These are phyloP conservation scores for Teratosphaeria pseudoeucalypti DNA, from an alignment of 2,329 filamentous ascomycete genomes.

Conservation along the genomic window DNA sequence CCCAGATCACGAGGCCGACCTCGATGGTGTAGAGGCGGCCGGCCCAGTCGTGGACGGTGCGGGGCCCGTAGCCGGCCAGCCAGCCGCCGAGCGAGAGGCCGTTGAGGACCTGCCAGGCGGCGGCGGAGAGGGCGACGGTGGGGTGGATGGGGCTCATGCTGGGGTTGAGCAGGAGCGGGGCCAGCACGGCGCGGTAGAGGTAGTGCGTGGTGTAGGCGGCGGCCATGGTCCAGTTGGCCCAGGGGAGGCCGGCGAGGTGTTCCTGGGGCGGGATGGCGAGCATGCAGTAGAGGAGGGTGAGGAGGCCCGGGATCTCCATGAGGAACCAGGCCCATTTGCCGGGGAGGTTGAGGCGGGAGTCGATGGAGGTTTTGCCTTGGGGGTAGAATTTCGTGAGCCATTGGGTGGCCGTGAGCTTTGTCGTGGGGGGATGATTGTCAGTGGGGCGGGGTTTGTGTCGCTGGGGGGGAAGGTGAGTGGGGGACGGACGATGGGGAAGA, in stretches of 20 bases:
- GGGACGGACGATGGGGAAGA: constrained; percentile 37
- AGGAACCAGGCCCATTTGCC: constrained; percentile 77
- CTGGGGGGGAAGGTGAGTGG: constrained; percentile 6
- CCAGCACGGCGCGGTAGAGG: constrained; percentile 74
- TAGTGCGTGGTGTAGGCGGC: constrained; percentile 74
- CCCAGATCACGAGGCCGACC: constrained; percentile 64
- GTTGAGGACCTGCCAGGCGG: constrained; percentile 71
- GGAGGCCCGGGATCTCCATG: constrained; percentile 75
- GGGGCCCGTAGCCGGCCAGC: constrained; percentile 70
- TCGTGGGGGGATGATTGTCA: constrained; percentile 4
- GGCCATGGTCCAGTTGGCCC: constrained; percentile 67
- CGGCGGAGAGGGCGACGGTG: constrained; percentile 52
- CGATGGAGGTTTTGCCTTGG: constrained; percentile 80
- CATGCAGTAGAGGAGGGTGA: constrained; percentile 73
- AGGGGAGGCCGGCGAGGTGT: constrained; percentile 53
- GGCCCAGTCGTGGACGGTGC: constrained; percentile 45
- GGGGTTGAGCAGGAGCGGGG: constrained; percentile 68
- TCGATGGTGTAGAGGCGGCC: constrained; percentile 37
- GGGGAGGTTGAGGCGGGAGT: constrained; percentile 70
- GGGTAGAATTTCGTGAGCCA: constrained; percentile 74
- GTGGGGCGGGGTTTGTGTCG: neutral
- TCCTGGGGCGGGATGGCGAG: constrained; percentile 51
- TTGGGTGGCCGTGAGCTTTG: constrained; percentile 61
- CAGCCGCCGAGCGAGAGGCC: constrained; percentile 68
- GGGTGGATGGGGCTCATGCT: constrained; percentile 86